A percentile compares a stretch with the other conserved stretches of the same genome.
Conservation (phyloP, 139 green algal species). For the Yamagishiella unicocca region DNA sequence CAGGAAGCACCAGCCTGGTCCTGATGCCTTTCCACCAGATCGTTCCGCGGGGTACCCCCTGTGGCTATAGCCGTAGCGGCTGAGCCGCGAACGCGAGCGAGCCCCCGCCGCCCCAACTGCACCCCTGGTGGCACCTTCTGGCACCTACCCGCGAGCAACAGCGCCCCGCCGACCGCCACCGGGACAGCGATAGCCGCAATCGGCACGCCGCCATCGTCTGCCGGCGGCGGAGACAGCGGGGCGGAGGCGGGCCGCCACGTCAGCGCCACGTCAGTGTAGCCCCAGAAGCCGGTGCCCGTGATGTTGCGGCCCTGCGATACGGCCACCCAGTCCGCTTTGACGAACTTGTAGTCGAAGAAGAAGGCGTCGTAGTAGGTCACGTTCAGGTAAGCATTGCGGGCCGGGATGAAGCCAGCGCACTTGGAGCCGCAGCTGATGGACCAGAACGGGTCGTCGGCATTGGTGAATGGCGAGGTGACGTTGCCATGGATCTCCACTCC, state of each 20-base stretch:
- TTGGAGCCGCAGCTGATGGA: background rate
- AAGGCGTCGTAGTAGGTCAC: conserved; percentile 45
- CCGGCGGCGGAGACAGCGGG: background rate
- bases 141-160: conserved; percentile 22
- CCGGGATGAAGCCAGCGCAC: conserved; percentile 36
- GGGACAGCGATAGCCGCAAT: conserved; percentile 38
- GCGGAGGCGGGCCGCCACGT: conserved; percentile 10
- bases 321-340: conserved; percentile 41
- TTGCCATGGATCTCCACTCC: conserved; percentile 49
- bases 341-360: conserved; percentile 40
- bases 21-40: too few species aligned
- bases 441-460: conserved; percentile 50
- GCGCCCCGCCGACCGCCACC: conserved; percentile 16
- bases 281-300: conserved; percentile 41
- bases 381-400: background rate
- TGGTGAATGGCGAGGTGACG: conserved; percentile 43
- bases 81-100: too few species aligned
- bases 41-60: too few species aligned
- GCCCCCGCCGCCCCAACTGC: too few species aligned
- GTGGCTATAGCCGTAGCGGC: too few species aligned
- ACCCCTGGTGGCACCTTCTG: too few species aligned
- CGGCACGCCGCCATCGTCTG: background rate
- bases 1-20: too few species aligned
- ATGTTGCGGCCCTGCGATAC: conserved; percentile 44
- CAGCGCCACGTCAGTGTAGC: conserved; percentile 40